Conservation (phyloP, 805 yeast genomes). For the Schwanniomyces yamadae region DNA sequence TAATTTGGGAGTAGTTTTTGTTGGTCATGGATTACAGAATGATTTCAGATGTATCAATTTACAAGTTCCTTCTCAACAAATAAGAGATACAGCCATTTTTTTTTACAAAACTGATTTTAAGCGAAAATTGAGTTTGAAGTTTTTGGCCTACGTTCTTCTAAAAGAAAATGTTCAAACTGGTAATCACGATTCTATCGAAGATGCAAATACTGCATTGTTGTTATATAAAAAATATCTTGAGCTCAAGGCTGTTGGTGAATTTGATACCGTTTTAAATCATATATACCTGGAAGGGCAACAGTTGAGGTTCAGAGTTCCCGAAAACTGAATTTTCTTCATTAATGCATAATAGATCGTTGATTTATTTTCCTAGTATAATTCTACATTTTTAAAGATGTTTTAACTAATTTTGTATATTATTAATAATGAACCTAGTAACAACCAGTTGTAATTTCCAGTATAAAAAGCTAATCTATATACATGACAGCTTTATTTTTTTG, state of each 20-base stretch:
- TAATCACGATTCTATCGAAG: constrained; percentile 96
- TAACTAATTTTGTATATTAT: too few relatives aligned
- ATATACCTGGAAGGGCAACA: constrained; percentile 72
- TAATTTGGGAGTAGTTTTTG: constrained; percentile 86
- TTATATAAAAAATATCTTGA: constrained; percentile 73
- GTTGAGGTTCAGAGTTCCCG: constrained; percentile 53
- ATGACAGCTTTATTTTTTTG: too few relatives aligned
- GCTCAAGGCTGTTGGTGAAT: constrained; percentile 53
- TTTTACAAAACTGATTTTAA: constrained; percentile 74
- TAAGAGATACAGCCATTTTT: constrained; percentile 83
- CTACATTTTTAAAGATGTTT: too few relatives aligned
- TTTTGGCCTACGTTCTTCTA: constrained; percentile 77
- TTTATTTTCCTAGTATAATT: too few relatives aligned
- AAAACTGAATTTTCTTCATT: constrained; percentile 6
- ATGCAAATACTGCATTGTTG: constrained; percentile 81
- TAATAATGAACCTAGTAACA: too few relatives aligned
- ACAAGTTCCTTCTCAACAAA: constrained; percentile 81
- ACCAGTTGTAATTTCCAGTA: too few relatives aligned
- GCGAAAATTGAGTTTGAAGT: constrained; percentile 79
- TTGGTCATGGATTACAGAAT: constrained; percentile 90
- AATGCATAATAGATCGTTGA: too few relatives aligned
- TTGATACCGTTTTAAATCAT: constrained; percentile 60
- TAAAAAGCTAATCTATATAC: too few relatives aligned
- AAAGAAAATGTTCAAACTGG: constrained; percentile 81
- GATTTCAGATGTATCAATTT: constrained; percentile 94